Evolutionary conservation across 2,329 filamentous ascomycete species (phyloP).

Genomic region (Ophiocordyceps camponoti-leonardi): DNA sequence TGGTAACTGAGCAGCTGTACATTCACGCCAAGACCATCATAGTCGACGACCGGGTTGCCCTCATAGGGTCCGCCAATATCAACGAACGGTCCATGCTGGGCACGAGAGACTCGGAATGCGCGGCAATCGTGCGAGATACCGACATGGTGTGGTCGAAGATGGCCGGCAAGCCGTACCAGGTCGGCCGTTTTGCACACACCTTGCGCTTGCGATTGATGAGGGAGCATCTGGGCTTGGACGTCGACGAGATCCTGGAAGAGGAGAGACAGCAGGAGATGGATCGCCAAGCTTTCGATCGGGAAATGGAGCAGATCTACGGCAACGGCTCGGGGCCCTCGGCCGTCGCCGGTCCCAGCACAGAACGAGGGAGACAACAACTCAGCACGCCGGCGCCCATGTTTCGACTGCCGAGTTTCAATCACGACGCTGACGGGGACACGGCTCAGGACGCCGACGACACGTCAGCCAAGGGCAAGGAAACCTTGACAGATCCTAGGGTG

Average conservation of each 20-base stretch:
- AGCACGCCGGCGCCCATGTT: slow-evolving; percentile 17
- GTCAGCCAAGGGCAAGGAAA: slow-evolving; percentile 1
- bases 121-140: slow-evolving; percentile 77
- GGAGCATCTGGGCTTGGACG: slow-evolving; percentile 89
- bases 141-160: slow-evolving; percentile 87
- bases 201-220: slow-evolving; percentile 88
- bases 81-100: slow-evolving; percentile 95
- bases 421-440: slow-evolving; percentile 30
- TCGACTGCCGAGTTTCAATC: slow-evolving; percentile 47
- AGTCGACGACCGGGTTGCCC: slow-evolving; percentile 79
- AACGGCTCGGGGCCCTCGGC: slow-evolving; percentile 15
- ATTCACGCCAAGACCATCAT: slow-evolving; percentile 97
- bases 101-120: slow-evolving; percentile 78
- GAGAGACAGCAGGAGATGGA: slow-evolving; percentile 53
- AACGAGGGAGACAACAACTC: background rate
- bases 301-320: slow-evolving; percentile 46
- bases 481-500: background rate
- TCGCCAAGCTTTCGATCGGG: slow-evolving; percentile 34
- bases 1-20: slow-evolving; percentile 93
- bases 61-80: slow-evolving; percentile 97
- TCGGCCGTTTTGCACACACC: slow-evolving; percentile 84
- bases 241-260: slow-evolving; percentile 76
- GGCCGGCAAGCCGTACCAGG: slow-evolving; percentile 75
- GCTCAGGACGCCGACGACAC: slow-evolving; percentile 15
- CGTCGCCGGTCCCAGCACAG: background rate